A percentile compares a stretch with the other conserved stretches of the same genome.
phyloP scores from a whole-genome alignment of 2,329 filamentous ascomycete species.

The Diplodia scrobiculata region DNA sequence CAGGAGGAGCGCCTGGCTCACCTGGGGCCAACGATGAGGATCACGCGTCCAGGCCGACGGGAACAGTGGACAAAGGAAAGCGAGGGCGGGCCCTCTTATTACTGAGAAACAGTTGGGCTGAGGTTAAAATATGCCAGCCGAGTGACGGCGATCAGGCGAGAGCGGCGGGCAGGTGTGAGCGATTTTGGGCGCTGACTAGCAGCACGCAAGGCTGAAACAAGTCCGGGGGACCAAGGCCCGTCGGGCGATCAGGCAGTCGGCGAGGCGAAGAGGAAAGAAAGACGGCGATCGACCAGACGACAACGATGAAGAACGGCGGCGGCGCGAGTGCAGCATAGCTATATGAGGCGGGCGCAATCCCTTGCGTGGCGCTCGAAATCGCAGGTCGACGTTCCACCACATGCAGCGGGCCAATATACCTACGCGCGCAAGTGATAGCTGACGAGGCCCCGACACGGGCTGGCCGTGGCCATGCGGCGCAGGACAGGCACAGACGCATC shows the following conservation, averaged over 20 bases:
- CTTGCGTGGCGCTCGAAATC: conserved; percentile 13
- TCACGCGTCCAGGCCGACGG: not conserved
- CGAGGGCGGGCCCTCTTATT: not conserved
- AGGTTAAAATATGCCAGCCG: conserved; percentile 6
- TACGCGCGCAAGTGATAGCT: conserved; percentile 3
- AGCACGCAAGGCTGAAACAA: conserved; percentile 27
- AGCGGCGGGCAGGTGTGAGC: not conserved
- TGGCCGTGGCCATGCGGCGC: conserved; percentile 6
- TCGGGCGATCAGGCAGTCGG: conserved; percentile 15
- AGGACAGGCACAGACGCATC: conserved; percentile 14
- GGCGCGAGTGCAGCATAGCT: not conserved
- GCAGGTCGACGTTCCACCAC: conserved; percentile 17
- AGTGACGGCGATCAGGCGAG: conserved; percentile 1
- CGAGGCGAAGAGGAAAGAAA: conserved; percentile 12
- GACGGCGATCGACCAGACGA: not conserved
- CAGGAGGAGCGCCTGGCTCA: conserved; percentile 5
- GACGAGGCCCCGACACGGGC: not conserved
- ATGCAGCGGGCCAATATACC: conserved; percentile 12
- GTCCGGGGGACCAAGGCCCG: conserved; percentile 9
- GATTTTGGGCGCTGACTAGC: not conserved
- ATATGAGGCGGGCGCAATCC: conserved; percentile 6
- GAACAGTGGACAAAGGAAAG: not conserved
- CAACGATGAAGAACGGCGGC: not conserved
- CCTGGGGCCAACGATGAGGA: not conserved
- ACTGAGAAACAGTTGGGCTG: not conserved